A percentile compares a stretch with the other conserved stretches of the same genome.
These are phyloP conservation scores for Paratinospora sagittata DNA, from an alignment of 164 flowering plant genomes.

Conservation along the genomic window DNA sequence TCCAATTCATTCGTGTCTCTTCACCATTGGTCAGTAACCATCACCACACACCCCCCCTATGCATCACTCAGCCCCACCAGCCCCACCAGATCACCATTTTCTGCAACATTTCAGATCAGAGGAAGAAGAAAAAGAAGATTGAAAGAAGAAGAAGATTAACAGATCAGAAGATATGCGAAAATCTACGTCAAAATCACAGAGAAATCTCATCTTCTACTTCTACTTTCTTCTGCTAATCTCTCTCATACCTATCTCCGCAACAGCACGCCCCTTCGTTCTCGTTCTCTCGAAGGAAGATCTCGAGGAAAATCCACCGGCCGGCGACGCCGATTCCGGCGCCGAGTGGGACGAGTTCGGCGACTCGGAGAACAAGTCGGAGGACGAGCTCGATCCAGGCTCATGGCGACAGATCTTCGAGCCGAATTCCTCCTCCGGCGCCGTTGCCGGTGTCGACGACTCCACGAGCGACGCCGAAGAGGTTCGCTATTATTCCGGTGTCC, in stretches of 20 bases:
- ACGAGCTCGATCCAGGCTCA: constrained; percentile 86
- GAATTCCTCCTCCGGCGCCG: constrained; percentile 22
- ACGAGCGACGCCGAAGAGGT: constrained; percentile 2
- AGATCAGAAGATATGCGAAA: neutral
- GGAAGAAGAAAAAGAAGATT: constrained; percentile 12
- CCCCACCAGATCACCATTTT: neutral
- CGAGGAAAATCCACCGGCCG: constrained; percentile 29
- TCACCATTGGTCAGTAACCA: too few species aligned
- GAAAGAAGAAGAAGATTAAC: neutral
- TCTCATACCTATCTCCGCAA: neutral
- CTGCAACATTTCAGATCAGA: too few species aligned
- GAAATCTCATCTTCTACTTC: too few species aligned
- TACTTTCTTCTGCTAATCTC: neutral
- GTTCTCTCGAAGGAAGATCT: constrained; percentile 70
- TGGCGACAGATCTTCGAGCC: constrained; percentile 89
- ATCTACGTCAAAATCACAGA: neutral
- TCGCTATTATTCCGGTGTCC: constrained; percentile 48
- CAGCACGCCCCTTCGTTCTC: constrained; percentile 38
- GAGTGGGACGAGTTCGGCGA: constrained; percentile 83
- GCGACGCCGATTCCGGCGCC: constrained; percentile 23
- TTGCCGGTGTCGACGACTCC: constrained; percentile 3
- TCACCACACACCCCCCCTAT: neutral
- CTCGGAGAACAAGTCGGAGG: constrained; percentile 48
- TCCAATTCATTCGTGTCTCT: too few species aligned
- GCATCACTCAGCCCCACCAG: neutral